Percentiles rank a stretch among this genome's conserved stretches.
phyloP scores from a whole-genome alignment of 2,329 filamentous ascomycete genomes.

The Trichoderma hamatum region DNA sequence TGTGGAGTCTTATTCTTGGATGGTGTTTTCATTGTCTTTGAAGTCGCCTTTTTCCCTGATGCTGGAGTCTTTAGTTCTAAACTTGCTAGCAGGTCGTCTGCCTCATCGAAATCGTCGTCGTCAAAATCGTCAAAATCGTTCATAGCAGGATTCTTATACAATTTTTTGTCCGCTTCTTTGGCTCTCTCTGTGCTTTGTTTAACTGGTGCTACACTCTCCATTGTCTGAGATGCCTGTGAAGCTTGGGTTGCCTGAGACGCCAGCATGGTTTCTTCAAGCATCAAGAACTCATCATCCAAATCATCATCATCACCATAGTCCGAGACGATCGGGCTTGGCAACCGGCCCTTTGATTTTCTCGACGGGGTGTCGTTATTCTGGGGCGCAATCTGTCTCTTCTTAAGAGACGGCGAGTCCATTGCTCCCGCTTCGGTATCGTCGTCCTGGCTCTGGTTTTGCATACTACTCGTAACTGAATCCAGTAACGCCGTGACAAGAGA shows the following conservation, averaged over 20 bases:
- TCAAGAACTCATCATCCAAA: slow-evolving; percentile 61
- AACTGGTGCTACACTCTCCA: slow-evolving; percentile 31
- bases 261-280: slow-evolving; percentile 51
- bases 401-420: slow-evolving; percentile 49
- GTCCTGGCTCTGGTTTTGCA: slow-evolving; percentile 47
- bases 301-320: slow-evolving; percentile 62
- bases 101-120: slow-evolving; percentile 59
- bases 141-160: not conserved
- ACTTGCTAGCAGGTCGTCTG: slow-evolving; percentile 40
- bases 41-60: slow-evolving; percentile 8
- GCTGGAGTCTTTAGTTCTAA: slow-evolving; percentile 31
- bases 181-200: not conserved
- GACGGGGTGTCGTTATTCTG: slow-evolving; percentile 33
- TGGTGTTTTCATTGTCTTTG: slow-evolving; percentile 8
- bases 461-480: slow-evolving; percentile 63
- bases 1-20: slow-evolving; percentile 17
- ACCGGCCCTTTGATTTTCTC: not conserved
- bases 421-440: slow-evolving; percentile 34
- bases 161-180: not conserved
- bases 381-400: slow-evolving; percentile 41
- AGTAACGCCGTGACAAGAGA: slow-evolving; percentile 65
- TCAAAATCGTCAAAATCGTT: slow-evolving; percentile 70
- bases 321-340: slow-evolving; percentile 37
- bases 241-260: slow-evolving; percentile 7
- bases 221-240: slow-evolving; percentile 2